Conservation (phyloP, 805 yeast genomes). For the Deakozyma indianensis region DNA sequence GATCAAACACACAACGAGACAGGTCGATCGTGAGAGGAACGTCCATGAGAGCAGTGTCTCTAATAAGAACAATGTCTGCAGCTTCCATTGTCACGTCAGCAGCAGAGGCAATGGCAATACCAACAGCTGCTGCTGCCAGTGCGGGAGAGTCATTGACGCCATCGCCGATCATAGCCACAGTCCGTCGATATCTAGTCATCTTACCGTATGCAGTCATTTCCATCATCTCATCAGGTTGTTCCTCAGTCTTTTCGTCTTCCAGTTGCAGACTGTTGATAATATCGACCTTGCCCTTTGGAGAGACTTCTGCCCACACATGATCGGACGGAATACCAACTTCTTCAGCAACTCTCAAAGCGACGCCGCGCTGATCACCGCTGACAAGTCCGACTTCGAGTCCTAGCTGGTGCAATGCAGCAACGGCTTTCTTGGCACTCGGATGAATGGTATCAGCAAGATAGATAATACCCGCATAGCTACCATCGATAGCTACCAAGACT, state of each 20-base stretch:
- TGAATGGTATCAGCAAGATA: slow-evolving; percentile 57
- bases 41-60: slow-evolving; percentile 22
- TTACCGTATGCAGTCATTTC: slow-evolving; percentile 3
- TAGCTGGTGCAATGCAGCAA: slow-evolving; percentile 35
- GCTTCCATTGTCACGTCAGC: slow-evolving; percentile 94
- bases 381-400: slow-evolving; percentile 67
- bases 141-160: slow-evolving; percentile 99
- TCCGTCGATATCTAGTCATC: slow-evolving; percentile 1
- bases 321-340: slow-evolving; percentile 50
- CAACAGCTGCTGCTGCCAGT: slow-evolving; percentile 72
- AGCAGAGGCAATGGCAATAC: slow-evolving; percentile 84
- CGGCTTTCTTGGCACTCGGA: slow-evolving; percentile 45
- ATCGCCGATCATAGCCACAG: slow-evolving; percentile 89
- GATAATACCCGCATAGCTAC: slow-evolving; percentile 44
- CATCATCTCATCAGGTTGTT: neutral
- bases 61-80: slow-evolving; percentile 71
- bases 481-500: slow-evolving; percentile 46
- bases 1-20: slow-evolving; percentile 50
- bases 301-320: slow-evolving; percentile 59
- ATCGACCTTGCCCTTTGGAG: slow-evolving; percentile 64
- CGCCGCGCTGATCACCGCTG: slow-evolving; percentile 65
- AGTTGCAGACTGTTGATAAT: slow-evolving; percentile 36
- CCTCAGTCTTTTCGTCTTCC: slow-evolving; percentile 21
- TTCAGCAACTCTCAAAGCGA: slow-evolving; percentile 51
- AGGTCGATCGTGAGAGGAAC: slow-evolving; percentile 46